Evolutionary conservation across 208 protist species (phyloP), one percentile per base, ranked within the genome.

Genomic region (Crithidia sp.): DNA sequence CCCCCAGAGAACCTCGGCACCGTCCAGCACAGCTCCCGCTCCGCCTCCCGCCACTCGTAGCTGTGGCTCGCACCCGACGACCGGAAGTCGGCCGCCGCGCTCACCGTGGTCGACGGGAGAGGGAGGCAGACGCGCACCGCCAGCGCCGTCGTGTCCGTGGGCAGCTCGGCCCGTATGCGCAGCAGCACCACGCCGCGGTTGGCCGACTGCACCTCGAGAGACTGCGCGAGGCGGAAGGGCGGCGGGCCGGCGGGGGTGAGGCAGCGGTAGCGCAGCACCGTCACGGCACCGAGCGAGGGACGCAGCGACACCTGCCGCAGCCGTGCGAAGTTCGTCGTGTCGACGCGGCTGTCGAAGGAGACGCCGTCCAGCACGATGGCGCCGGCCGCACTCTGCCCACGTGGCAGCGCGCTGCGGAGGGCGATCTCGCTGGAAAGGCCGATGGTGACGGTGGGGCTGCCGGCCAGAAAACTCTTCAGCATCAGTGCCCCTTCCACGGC

Each of bases 231-330:
- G 28, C 77, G 77, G 72, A 97, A 94, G 6, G 92, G 93, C 53
- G 86, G 65, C 37, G 53, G 40, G 41, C 59, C 67, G 3, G 44
- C 39, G 0, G 77, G 54, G 14, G 62, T 36, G 45, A 82, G 69
- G 53, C 93, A 73, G 50, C 85, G 85, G 85, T 99, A 99, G 53
- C 92, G 95, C 89, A 98, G 92, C 5, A 99, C 79, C 8, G 87
- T 86, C 65, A 97, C 98, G 55, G 97, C 93, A 4, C 95, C 91
- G 8, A 93, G 76, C 4, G 89, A 81, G 3, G 93, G 92, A 8
- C 83, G 65, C 67, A 98, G 84, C 7, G 78, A 74, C 4, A 98
- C 73, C 45, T 83, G 67, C 5, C 84, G 70, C 7, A 90, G 66
- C 4, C 49, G 49, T 17, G 98, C 92, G 52, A 98, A 98, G 17